Base-by-base conservation (phyloP, 495 filamentous ascomycete species). In the Penicillium subrubescens region DNA sequence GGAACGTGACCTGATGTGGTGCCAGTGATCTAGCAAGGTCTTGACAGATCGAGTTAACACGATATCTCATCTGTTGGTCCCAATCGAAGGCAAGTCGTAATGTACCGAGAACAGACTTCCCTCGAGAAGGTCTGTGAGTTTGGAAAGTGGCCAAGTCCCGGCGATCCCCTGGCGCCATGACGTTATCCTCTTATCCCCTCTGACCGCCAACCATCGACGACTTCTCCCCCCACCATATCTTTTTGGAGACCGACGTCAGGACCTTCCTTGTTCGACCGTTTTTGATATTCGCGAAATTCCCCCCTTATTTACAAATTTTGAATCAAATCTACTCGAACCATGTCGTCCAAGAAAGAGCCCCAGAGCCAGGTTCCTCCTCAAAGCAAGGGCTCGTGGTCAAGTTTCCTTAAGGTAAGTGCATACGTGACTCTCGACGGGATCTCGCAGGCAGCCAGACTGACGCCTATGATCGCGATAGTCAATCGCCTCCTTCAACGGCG, bases 401-500 rank as follows among this genome's bases (percentile, higher is more conserved):
- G 82, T 61, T 85, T 85, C 67, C 74, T 85, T 52, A 85, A 83
- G 78, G 83, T 80, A 76, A 11, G 64, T 54, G 46, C 54, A 50
- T 41, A 52, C 33, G 21, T 37, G 35, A 58, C 19, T 23, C 10
- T 48, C 19, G 19, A 46, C 15, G 37, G 2, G 61, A 37, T 62
- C 29, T 7, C 25, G 39, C 46, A 35, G 57, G 37, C 52, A 39
- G 25, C 57, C 44, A 43, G 56, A 65, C 66, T 67, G 53, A 58
- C 63, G 43, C 39, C 8, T 33, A 57, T 57, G 8, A 17, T 23
- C 12, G 37, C 4, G 1, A 19, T 59, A 96, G 92, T 96, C 94
- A 31, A 93, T 99, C 71, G 92, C 95, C 41, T 95, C 92, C 21
- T 98, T 97, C 83, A 97, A 92, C 78, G 95, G 96, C 70, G 95